Base-by-base conservation (phyloP, 2,329 filamentous ascomycete species). In the Claviceps paspali region DNA sequence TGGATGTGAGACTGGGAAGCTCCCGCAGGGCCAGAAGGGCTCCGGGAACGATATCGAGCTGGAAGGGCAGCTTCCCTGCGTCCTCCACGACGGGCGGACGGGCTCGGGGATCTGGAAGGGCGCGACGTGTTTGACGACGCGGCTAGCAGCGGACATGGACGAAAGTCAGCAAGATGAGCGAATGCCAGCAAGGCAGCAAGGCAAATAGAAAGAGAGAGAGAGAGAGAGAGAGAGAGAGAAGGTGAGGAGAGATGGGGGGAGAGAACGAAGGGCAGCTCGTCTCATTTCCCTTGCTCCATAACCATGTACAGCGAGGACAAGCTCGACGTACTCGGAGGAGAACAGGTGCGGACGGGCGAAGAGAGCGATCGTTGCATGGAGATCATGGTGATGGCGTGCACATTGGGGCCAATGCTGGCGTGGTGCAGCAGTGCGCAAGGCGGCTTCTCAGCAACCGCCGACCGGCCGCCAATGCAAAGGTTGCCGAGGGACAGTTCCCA, bases 361-460 rank as follows among this genome's bases (percentile, higher is more conserved):
- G 75, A 77, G 44, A 70, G 62, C 45, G 71, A 74, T 50, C 68
- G 68, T 60, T 75, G 68, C 70, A 74, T 73, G 58, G 70, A 68
- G 54, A 70, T 68, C 67, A 74, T 73, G 58, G 55, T 68, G 65
- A 57, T 56, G 56, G 60, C 63, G 66, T 67, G 52, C 51, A 55
- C 41, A 40, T 40, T n/a, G n/a, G n/a, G 45, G 43, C 32, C 32
- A 36, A 43, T 43, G 49, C 50, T 47, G 44, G 51, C 52, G 54
- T 49, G 48, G 37, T 27, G 35, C 33, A 32, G 29, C 51, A 59
- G 61, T 56, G 52, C 55, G 43, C 53, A 41, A 41, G 44, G 47
- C 41, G 50, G 52, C 51, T 50, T 48, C 47, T 38, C 33, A 49
- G 47, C 45, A 43, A 47, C 47, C 42, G 42, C 46, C 43, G 41